Evolutionary conservation across 495 filamentous ascomycete species (phyloP), one percentile per base, ranked within the genome.

Genomic region (Bacidia rubella): DNA sequence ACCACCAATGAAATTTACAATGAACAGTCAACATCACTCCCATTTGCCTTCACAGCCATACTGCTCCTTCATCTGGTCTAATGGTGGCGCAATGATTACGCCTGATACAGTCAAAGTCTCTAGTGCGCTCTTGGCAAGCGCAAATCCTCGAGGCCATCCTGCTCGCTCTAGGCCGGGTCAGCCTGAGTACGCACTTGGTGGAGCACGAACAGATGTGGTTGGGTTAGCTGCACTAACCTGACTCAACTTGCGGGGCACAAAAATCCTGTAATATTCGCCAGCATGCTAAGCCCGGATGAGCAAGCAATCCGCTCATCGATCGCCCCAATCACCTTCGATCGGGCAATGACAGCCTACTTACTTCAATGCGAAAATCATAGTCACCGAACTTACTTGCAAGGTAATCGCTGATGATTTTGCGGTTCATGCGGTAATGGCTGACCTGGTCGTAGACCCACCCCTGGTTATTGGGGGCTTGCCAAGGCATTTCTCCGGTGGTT

Each of bases 401-500:
- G 26, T 45, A 53, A 23, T 24, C 41, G 11, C 15, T 21, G 5
- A 56, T 53, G 21, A 56, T 56, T 11, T 41, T 25, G 5, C 3
- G 10, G 23, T 56, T 53, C 11, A 56, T 20, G 15, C 49, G 54
- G 23, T 56, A 56, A 23, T 56, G 50, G 22, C 17, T 19, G 15
- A 56, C 42, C 15, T 22, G 5, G 23, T 56, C 54, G 3, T 25
- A 53, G 1, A 27, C 29, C 54, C 54, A 56, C 20, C 5, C 29
- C 29, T 5, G 15, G 15, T 35, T 35, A 15, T 35, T 35, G 29
- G 29, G 29, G 29, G 29, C 29, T 35, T 35, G 29, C 29, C 15
- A 15, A 5, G 29, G 29, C 29, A 35, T n/a, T n/a, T n/a, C n/a
- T n/a, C n/a, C n/a, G n/a, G n/a, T n/a, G n/a, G n/a, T n/a, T n/a